Base-by-base conservation (phyloP, 768 basidiomycete species). In the Gelatoporia subvermispora region DNA sequence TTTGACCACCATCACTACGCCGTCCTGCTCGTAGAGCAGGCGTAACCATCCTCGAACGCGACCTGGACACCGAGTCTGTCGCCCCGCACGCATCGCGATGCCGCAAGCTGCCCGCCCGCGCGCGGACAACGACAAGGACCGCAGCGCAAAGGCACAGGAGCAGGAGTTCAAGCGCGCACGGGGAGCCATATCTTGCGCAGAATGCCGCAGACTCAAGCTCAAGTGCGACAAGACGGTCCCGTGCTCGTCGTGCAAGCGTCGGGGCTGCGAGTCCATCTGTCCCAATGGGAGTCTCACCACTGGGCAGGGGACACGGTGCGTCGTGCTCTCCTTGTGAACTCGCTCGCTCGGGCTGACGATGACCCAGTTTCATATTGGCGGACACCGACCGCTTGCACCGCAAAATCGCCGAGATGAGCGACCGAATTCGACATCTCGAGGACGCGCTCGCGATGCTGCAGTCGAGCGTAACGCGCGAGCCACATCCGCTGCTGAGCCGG, bases 221-320 rank as follows among this genome's bases (percentile, higher is more conserved):
- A 63, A 63, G 50, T 88, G 86, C 64, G 84, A 88, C 66, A 88
- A 88, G 65, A 84, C 77, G 3, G 77, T 74, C 15, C 73, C 72
- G 1, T 75, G 75, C 53, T 68, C 72, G 1, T 76, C 73, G 4
- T 70, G 86, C 63, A 85, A 81, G 60, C 78, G 86, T 36, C 71
- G 86, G 55, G 86, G 86, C 23, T 88, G 86, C 58, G 78, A 82
- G 4, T 81, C 82, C 10, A 88, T 89, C 46, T 89, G 87, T 65
- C 85, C 85, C 3, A 87, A 87, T 56, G 85, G 84, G 24, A 84
- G 82, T 59, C 72, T 88, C 35, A 78, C 83, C 13, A 88, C 86
- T 1, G 86, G 86, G 4, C 84, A 88, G 60, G 86, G 86, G 17
- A 88, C 86, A 35, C 74, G 85, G 85, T 84, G 57, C 49, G 76